Base-by-base conservation (phyloP, 1,284 basidiomycete species). In the Amylostereum areolatum region DNA sequence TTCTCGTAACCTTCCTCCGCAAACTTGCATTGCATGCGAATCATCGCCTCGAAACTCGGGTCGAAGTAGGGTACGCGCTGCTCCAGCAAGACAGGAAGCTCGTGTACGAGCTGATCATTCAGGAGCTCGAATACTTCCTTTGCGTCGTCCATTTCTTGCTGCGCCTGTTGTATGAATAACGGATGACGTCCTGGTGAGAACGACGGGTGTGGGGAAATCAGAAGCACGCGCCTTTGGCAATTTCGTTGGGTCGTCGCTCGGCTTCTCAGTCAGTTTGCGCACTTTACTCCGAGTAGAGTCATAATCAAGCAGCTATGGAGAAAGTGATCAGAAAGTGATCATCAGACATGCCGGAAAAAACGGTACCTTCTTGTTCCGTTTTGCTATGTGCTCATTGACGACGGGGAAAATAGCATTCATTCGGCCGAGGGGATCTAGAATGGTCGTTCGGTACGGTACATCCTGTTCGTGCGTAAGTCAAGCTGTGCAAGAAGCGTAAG, bases 1-100 rank as follows among this genome's bases (percentile, higher is more conserved):
- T 97, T 98, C 72, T 99, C 95, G 66, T 99, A 99, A 0, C 92
- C 97, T 60, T 98, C 95, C 65, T 97, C 91, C 1, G 95, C 93
- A 62, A 97, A 97, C 61, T 94, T 93, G 63, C 91, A 83, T 66
- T 99, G 96, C 80, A 97, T 92, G 39, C 97, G 81, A 59, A 97
- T 92, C 96, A 99, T 98, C 32, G 96, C 92, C 68, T 99, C 97
- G 65, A 99, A 98, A 57, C 90, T 94, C 1, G 97, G 97, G 66
- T 99, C 96, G 54, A 99, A 91, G 74, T 93, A 99, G 5, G 97
- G 96, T 39, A 99, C 88, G 34, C 97, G 88, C 27, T 98, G 81
- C 60, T 98, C 94, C 43, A 99, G 81, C 29, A 99, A 72, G 59
- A 96, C 84, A 0, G 97, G 97, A 5, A 99, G 76, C 62, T 99